Evolutionary conservation across 106 monocot species (phyloP).

Genomic region (Dendrobium catenatum): DNA sequence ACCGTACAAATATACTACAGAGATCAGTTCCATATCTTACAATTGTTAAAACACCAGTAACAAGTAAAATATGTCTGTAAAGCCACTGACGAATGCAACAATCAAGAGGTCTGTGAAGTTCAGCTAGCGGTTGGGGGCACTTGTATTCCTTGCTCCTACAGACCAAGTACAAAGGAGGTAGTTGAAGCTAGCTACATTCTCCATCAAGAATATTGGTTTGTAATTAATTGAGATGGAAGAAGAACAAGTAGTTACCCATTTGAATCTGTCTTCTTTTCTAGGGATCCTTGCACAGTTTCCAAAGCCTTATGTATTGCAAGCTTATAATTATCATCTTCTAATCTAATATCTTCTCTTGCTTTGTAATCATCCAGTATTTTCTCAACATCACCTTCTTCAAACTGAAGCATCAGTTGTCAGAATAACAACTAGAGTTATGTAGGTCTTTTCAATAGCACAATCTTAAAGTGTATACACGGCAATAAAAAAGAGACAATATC

Average conservation of each 20-base stretch:
- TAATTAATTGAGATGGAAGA: neutral
- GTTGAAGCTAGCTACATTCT: neutral
- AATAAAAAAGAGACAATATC: constrained; percentile 2
- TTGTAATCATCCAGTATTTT: constrained; percentile 48
- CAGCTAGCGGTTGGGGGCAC: constrained; percentile 53
- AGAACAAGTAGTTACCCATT: constrained; percentile 34
- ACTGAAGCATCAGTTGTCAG: constrained; percentile 36
- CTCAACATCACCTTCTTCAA: constrained; percentile 52
- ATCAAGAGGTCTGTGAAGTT: constrained; percentile 37
- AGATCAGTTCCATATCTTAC: constrained; percentile 23
- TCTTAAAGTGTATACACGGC: neutral
- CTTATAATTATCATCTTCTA: constrained; percentile 27
- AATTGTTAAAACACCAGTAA: constrained; percentile 25
- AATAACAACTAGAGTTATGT: neutral
- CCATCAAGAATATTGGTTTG: neutral
- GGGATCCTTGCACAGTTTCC: constrained; percentile 29
- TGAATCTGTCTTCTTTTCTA: constrained; percentile 39
- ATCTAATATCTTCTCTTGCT: constrained; percentile 17
- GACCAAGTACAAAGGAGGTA: neutral
- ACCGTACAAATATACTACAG: neutral
- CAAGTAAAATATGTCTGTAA: constrained; percentile 20
- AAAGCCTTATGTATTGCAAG: constrained; percentile 44
- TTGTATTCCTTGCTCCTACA: constrained; percentile 53
- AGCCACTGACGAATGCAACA: constrained; percentile 54
- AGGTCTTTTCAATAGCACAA: neutral